Base-by-base conservation (phyloP, 495 filamentous ascomycete species). In the Hypoxylon lenormandii region DNA sequence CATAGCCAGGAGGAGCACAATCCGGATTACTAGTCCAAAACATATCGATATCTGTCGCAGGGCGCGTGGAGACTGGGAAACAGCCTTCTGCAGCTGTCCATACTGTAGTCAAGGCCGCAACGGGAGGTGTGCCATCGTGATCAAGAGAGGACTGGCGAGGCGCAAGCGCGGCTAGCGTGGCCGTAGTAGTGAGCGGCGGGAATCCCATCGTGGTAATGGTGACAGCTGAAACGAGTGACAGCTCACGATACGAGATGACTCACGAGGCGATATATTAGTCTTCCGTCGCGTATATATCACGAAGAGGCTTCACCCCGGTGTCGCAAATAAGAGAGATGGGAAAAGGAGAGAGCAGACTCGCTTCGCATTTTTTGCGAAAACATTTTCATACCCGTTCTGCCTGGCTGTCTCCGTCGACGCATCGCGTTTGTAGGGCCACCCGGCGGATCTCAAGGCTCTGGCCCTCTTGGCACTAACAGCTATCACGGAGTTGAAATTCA, bases 111-210 rank as follows among this genome's bases (percentile, higher is more conserved):
- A 71, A 47, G 18, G 56, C 56, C 7, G 49, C 68, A 48, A 63
- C 58, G 4, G 68, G 68, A 21, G 52, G 69, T 10, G 69, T 72
- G 3, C 64, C 63, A 33, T 64, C 60, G 15, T 69, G 59, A 12
- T 69, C 15, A 49, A 42, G 21, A 8, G 45, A 61, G 28, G 66
- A 64, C 30, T 56, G 21, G 6, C 60, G 49, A 16, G 54, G 53
- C 49, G 28, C 48, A 19, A 64, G 50, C 6, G 47, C 40, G 2
- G 54, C 46, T 4, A 26, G 33, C 46, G 53, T 40, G 4, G 38
- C 43, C 22, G 54, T 65, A 7, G 55, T 70, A 19, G 66, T 70
- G 45, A 50, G 42, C 22, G 66, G 54, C 10, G 55, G 48, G 18
- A 59, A 40, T 43, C 19, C 60, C 66, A 60, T 70, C 4, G 5